phyloP scores from a whole-genome alignment of 2,329 filamentous ascomycete species.

The Nannizzia gypsea region DNA sequence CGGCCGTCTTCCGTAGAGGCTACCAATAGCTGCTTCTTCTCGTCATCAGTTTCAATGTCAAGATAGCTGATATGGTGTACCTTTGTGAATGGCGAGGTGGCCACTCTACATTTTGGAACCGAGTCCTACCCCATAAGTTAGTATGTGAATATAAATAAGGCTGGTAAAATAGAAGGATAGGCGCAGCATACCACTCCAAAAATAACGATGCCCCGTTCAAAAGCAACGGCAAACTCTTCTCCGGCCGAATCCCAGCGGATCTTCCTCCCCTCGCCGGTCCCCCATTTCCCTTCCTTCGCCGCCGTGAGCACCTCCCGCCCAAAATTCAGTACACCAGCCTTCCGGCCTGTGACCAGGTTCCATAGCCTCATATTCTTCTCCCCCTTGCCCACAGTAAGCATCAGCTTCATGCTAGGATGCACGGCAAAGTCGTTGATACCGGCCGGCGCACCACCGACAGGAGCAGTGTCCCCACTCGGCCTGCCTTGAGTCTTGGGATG shows the following conservation, averaged over 20 bases:
- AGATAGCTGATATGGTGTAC: slow-evolving; percentile 73
- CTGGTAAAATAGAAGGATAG: not conserved
- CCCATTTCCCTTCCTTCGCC: slow-evolving; percentile 63
- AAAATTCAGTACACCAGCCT: slow-evolving; percentile 86
- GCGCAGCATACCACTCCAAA: slow-evolving; percentile 56
- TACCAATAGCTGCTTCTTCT: slow-evolving; percentile 45
- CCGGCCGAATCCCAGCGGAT: slow-evolving; percentile 68
- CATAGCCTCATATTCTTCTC: slow-evolving; percentile 87
- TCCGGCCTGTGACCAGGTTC: slow-evolving; percentile 94
- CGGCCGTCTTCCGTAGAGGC: slow-evolving; percentile 85
- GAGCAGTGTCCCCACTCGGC: slow-evolving; percentile 81
- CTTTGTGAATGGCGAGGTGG: slow-evolving; percentile 60
- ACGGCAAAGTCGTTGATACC: slow-evolving; percentile 92
- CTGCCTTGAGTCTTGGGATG: slow-evolving; percentile 67
- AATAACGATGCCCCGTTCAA: slow-evolving; percentile 72
- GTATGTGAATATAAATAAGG: slow-evolving; percentile 2
- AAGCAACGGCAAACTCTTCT: slow-evolving; percentile 79
- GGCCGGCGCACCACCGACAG: slow-evolving; percentile 65
- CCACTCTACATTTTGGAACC: slow-evolving; percentile 61
- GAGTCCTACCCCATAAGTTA: slow-evolving; percentile 50
- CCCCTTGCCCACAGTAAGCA: slow-evolving; percentile 82
- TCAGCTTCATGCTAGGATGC: slow-evolving; percentile 90
- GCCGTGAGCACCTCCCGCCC: slow-evolving; percentile 58
- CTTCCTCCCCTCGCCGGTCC: slow-evolving; percentile 67
- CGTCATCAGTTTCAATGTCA: slow-evolving; percentile 30